These are phyloP conservation scores for Kandelia obovata DNA, from an alignment of 345 rosid species.

Conservation along the genomic window DNA sequence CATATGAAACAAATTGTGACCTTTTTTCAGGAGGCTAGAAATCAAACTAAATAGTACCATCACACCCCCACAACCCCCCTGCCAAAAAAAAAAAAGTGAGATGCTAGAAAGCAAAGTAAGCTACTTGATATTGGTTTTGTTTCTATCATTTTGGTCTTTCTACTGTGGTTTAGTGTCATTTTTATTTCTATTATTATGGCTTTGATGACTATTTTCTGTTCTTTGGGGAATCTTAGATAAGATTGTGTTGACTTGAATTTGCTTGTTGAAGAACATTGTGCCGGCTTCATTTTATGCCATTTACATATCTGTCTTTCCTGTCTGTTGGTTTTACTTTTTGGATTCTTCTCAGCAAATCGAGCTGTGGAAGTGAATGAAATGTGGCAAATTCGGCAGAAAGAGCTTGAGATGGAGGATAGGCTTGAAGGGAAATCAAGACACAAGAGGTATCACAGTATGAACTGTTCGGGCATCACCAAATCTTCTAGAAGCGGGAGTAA, in stretches of 20 bases:
- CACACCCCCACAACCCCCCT: too few species aligned
- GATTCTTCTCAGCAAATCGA: constrained; percentile 56
- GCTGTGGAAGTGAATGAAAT: constrained; percentile 78
- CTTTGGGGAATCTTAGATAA: too few species aligned
- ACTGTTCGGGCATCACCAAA: constrained; percentile 16
- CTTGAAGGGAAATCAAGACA: constrained; percentile 41
- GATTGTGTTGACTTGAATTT: background rate
- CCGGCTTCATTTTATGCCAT: background rate
- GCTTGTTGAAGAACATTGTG: background rate
- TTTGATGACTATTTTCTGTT: too few species aligned
- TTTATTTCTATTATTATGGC: too few species aligned
- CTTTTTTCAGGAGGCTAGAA: background rate
- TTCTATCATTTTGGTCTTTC: too few species aligned
- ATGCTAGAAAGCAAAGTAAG: too few species aligned
- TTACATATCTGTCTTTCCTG: background rate
- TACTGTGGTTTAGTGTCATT: too few species aligned
- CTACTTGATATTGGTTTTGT: too few species aligned
- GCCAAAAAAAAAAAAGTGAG: too few species aligned
- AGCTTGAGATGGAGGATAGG: constrained; percentile 53
- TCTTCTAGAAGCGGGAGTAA: constrained; percentile 26
- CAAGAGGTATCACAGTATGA: constrained; percentile 29
- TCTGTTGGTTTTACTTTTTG: constrained; percentile 12
- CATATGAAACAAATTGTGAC: background rate
- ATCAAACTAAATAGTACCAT: background rate
- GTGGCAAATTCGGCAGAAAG: constrained; percentile 79